Conservation (phyloP, 768 basidiomycete genomes). For the Gymnopilus dilepis region DNA sequence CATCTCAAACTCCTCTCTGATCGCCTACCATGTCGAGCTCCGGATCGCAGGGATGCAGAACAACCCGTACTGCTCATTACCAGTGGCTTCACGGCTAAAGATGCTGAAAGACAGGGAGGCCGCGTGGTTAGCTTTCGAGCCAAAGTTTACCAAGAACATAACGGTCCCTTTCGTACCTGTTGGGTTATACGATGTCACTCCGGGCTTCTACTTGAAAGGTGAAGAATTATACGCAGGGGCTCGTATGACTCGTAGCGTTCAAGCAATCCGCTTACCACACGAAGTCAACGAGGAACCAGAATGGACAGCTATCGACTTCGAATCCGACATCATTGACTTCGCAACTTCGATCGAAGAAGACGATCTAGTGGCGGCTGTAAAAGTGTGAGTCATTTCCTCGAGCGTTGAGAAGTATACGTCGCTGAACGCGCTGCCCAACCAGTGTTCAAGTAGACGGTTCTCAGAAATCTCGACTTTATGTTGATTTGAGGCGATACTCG, state of each 20-base stretch:
- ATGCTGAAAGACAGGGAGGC: background rate
- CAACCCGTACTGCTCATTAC: constrained; percentile 14
- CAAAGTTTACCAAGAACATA: constrained; percentile 11
- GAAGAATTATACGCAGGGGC: background rate
- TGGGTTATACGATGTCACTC: constrained; percentile 24
- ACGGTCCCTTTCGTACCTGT: constrained; percentile 15
- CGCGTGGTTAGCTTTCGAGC: background rate
- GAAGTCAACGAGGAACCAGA: background rate
- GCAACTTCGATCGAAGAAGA: constrained; percentile 28
- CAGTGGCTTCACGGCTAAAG: background rate
- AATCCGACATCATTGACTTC: constrained; percentile 22
- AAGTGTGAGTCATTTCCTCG: constrained; percentile 11
- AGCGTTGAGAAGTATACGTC: background rate
- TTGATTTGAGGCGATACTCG: constrained; percentile 24
- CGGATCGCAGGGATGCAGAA: constrained; percentile 23
- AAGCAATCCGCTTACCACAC: background rate
- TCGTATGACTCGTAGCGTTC: background rate
- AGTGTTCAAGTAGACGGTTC: background rate
- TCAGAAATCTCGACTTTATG: constrained; percentile 7
- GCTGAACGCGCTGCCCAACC: background rate
- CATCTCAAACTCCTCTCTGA: constrained; percentile 16
- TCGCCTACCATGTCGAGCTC: constrained; percentile 18
- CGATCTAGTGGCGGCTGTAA: constrained; percentile 24
- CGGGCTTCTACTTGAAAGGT: constrained; percentile 16
- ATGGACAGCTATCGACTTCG: constrained; percentile 13